Conservation (phyloP, 2,329 filamentous ascomycete genomes). For the Pezicula radicicola region DNA sequence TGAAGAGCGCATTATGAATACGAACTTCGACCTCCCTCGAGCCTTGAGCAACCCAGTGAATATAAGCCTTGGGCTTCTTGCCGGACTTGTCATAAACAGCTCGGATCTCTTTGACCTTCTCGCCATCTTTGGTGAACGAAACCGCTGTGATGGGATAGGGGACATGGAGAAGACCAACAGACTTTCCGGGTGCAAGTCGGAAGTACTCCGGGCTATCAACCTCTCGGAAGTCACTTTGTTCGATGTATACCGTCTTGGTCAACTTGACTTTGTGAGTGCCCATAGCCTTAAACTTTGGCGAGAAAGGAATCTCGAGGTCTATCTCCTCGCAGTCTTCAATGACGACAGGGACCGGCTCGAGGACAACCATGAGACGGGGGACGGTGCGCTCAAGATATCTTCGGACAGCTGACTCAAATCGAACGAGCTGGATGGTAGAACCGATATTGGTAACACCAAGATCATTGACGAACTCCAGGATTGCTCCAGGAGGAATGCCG, state of each 20-base stretch:
- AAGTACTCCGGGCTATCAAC: constrained; percentile 72
- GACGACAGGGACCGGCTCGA: constrained; percentile 79
- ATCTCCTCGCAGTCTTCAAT: constrained; percentile 76
- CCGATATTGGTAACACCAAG: constrained; percentile 83
- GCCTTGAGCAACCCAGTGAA: constrained; percentile 83
- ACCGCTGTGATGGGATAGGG: constrained; percentile 68
- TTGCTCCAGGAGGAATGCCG: constrained; percentile 83
- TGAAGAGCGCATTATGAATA: constrained; percentile 81
- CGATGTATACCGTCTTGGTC: constrained; percentile 81
- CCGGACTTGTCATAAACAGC: constrained; percentile 69
- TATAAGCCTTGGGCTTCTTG: constrained; percentile 75
- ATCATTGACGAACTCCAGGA: constrained; percentile 87
- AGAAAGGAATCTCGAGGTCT: constrained; percentile 73
- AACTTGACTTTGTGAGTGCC: constrained; percentile 60
- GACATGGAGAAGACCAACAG: constrained; percentile 70
- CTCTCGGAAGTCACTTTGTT: constrained; percentile 74
- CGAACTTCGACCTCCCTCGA: constrained; percentile 71
- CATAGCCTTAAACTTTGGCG: constrained; percentile 72
- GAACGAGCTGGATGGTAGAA: constrained; percentile 73
- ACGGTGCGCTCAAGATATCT: constrained; percentile 86
- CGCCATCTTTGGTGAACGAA: constrained; percentile 64
- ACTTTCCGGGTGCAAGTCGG: constrained; percentile 71
- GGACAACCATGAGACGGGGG: constrained; percentile 82
- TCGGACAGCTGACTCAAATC: constrained; percentile 84
- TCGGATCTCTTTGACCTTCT: constrained; percentile 61